Percentiles rank a stretch among this genome's conserved stretches.
These are phyloP conservation scores for Allodekkera sacchari DNA, from an alignment of 805 yeast genomes.

Conservation along the genomic window DNA sequence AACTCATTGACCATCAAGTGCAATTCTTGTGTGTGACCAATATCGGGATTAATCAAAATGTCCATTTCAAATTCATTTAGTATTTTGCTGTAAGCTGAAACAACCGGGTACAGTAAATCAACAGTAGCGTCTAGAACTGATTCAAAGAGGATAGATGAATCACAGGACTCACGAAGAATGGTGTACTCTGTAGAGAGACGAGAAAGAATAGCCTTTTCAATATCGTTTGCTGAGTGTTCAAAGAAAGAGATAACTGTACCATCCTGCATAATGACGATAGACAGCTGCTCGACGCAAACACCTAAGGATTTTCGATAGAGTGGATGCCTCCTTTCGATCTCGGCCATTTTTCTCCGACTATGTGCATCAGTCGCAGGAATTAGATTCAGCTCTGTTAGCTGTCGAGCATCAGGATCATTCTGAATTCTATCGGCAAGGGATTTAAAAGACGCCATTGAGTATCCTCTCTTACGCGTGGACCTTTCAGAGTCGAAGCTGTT, in stretches of 20 bases:
- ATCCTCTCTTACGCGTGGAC: too few species aligned
- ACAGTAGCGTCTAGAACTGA: conserved; percentile 48
- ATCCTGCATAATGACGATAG: conserved; percentile 37
- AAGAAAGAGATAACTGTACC: conserved; percentile 47
- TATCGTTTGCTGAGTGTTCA: conserved; percentile 46
- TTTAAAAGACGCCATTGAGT: too few species aligned
- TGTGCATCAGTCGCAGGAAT: conserved; percentile 7
- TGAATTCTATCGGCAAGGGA: conserved; percentile 15
- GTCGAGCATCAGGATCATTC: conserved; percentile 21
- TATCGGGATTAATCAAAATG: conserved; percentile 39
- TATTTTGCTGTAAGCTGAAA: conserved; percentile 42
- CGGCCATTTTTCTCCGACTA: conserved; percentile 17
- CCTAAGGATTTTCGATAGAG: conserved; percentile 31
- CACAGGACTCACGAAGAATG: conserved; percentile 40
- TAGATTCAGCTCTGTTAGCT: conserved; percentile 26
- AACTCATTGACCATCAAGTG: conserved; percentile 49
- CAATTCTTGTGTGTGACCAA: conserved; percentile 42
- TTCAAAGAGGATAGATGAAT: conserved; percentile 44
- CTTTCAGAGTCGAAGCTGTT: too few species aligned
- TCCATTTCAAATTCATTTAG: conserved; percentile 44
- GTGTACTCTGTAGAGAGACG: conserved; percentile 39
- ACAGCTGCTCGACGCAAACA: conserved; percentile 50
- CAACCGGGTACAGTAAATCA: conserved; percentile 44
- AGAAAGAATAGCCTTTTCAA: conserved; percentile 42
- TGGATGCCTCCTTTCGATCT: conserved; percentile 35